Evolutionary conservation across 116 monocot genomes (phyloP).

Genomic region (Posidonia oceanica): DNA sequence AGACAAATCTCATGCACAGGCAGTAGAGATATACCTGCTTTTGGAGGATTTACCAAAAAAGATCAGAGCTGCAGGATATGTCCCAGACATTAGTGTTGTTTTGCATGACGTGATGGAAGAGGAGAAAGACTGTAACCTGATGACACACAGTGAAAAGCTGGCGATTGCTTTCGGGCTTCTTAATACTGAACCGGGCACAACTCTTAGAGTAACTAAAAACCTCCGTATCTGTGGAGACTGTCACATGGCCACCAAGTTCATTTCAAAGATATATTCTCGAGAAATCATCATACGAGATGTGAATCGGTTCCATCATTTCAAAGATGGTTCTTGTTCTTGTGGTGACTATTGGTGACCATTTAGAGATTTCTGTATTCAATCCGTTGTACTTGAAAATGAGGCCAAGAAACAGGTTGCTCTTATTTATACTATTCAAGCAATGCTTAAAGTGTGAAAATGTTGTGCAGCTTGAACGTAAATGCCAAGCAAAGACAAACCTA

Average conservation of each 20-base stretch:
- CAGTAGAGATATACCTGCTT: slow-evolving; percentile 27
- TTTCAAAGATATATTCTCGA: slow-evolving; percentile 28
- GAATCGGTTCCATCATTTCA: slow-evolving; percentile 55
- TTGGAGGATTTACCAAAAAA: slow-evolving; percentile 36
- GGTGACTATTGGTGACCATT: slow-evolving; percentile 45
- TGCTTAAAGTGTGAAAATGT: too few relatives aligned
- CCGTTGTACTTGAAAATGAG: too few relatives aligned
- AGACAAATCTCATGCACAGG: slow-evolving; percentile 33
- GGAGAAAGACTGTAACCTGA: slow-evolving; percentile 48
- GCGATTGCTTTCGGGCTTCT: slow-evolving; percentile 53
- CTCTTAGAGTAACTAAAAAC: slow-evolving; percentile 50
- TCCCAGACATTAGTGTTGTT: slow-evolving; percentile 30
- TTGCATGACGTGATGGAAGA: slow-evolving; percentile 56
- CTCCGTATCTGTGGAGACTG: slow-evolving; percentile 57
- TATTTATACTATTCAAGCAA: too few relatives aligned
- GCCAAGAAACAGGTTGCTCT: too few relatives aligned
- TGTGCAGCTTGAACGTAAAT: too few relatives aligned
- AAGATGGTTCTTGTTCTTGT: slow-evolving; percentile 42
- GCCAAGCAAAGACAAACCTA: too few relatives aligned
- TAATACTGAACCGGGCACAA: slow-evolving; percentile 16
- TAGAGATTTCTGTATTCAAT: too few relatives aligned
- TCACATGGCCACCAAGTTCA: slow-evolving; percentile 32
- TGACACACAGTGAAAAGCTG: slow-evolving; percentile 47
- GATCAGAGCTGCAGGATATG: slow-evolving; percentile 35
- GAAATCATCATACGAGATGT: slow-evolving; percentile 55